Conservation (phyloP, 139 green algal species). For the Raphidocelis subcapitata region DNA sequence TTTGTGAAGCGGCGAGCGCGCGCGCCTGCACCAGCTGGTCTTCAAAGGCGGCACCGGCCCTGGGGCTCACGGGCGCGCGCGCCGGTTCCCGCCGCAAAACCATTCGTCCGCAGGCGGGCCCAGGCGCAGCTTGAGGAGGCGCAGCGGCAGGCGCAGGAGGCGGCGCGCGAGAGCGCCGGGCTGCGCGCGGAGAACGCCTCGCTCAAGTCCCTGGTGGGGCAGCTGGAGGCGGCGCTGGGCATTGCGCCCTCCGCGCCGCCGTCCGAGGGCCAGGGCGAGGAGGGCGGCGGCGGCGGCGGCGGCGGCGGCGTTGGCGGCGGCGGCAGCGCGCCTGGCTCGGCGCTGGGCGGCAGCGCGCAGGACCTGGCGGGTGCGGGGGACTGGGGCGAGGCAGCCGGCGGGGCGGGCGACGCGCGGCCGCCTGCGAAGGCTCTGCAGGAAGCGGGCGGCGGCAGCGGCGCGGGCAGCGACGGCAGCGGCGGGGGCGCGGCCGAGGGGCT, state of each 20-base stretch:
- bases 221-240: constrained; percentile 28
- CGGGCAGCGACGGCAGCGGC: too few relatives aligned
- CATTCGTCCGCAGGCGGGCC: constrained; percentile 9
- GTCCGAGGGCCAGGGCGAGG: too few relatives aligned
- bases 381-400: too few relatives aligned
- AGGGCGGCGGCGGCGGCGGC: too few relatives aligned
- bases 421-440: too few relatives aligned
- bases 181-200: constrained; percentile 20
- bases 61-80: background rate
- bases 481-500: too few relatives aligned
- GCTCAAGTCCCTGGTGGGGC: constrained; percentile 22
- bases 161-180: background rate
- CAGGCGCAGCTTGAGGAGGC: constrained; percentile 16
- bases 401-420: too few relatives aligned
- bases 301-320: too few relatives aligned
- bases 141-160: background rate
- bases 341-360: too few relatives aligned
- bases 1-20: background rate
- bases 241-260: background rate
- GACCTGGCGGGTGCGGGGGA: too few relatives aligned
- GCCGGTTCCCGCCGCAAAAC: background rate
- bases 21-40: background rate
- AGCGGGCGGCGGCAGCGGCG: too few relatives aligned
- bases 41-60: background rate
- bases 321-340: too few relatives aligned